Base-by-base conservation (phyloP, 768 basidiomycete genomes). In the Cystobasidium ongulense region DNA sequence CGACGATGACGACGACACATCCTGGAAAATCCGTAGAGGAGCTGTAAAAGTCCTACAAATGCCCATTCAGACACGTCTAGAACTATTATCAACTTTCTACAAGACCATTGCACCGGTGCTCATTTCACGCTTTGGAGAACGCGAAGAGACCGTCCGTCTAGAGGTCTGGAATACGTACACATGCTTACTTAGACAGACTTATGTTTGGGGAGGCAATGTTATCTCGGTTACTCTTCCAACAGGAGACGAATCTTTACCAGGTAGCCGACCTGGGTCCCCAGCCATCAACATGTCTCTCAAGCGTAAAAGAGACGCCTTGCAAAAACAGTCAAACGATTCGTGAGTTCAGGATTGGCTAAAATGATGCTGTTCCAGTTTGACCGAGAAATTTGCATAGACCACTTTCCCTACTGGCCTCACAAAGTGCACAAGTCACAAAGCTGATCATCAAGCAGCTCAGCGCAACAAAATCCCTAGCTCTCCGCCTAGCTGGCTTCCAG, bases 1-100 rank as follows among this genome's bases (percentile, higher is more conserved):
- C 81, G 92, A 92, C 5, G 96, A 99, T 77, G 96, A 99, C 73
- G 96, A 98, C 81, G 96, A 99, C 79, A 91, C 90, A 13, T 97
- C 95, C 0, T 98, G 96, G 86, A 97, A 97, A 81, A 91, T 96
- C 72, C 89, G 96, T 76, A 88, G 96, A 54, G 89, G 91, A 7
- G 89, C 96, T 7, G 92, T 93, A 21, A 97, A 97, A 80, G 84
- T 98, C 1, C 85, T 98, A 18, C 83, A 88, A 33, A 89, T 90
- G 5, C 84, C 96, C 61, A 88, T 98, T 72, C 87, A 86, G 15
- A 98, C 95, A 0, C 90, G 93, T 29, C 91, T 93, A 0, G 96
- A 97, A 79, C 85, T 92, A 1, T 85, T 97, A 25, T 81, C 84
- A 17, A 83, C 87, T 1, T 85, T 95, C 63, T 96, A 92, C 84